Base-by-base conservation (phyloP, 805 yeast genomes). In the Starmerella scarabaei region DNA sequence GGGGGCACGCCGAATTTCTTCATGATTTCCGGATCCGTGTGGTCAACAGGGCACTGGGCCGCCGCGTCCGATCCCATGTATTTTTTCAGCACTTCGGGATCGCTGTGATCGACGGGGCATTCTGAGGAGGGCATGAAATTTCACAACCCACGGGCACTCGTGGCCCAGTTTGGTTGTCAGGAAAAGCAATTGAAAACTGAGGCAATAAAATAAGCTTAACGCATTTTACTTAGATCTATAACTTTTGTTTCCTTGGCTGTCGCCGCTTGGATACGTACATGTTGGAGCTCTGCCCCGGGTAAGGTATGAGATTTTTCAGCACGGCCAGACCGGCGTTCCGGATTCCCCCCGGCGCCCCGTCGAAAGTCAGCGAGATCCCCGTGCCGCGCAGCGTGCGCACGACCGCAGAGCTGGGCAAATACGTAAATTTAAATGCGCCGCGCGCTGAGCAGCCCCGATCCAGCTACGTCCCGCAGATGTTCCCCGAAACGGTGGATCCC, bases 371-470 rank as follows among this genome's bases (percentile, higher is more conserved):
- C 41, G 32, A 42, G 37, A 37, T 64, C 0, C 79, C 83, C 7
- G 69, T 73, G 0, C 91, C 84, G 27, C 81, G 60, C 3, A 60
- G 51, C 0, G 67, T 42, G 21, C 38, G 28, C 12, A 46, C 50
- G 8, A 43, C 47, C 9, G 35, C 34, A 3, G 50, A 47, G 6
- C 38, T 50, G 27, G 32, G 30, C 6, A 20, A 45, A 19, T 20
- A 30, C 20, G 42, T 45, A 8, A 42, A 26, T 21, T 30, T 28
- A 17, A 27, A 15, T 7, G 17, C 21, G 12, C 37, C 24, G 9
- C 21, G 37, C 7, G 33, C 33, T 12, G 35, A 15, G 33, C 40
- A 41, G 14, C 18, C 12, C 19, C 9, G 16, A n/a, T 16, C 41
- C 19, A n/a, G n/a, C 20, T 42, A 36, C 23, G 36, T 48, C n/a